A percentile compares a stretch with the other conserved stretches of the same genome.
Evolutionary conservation across 2,329 filamentous ascomycete genomes (phyloP).

Genomic region (Aspergillus clavatus): DNA sequence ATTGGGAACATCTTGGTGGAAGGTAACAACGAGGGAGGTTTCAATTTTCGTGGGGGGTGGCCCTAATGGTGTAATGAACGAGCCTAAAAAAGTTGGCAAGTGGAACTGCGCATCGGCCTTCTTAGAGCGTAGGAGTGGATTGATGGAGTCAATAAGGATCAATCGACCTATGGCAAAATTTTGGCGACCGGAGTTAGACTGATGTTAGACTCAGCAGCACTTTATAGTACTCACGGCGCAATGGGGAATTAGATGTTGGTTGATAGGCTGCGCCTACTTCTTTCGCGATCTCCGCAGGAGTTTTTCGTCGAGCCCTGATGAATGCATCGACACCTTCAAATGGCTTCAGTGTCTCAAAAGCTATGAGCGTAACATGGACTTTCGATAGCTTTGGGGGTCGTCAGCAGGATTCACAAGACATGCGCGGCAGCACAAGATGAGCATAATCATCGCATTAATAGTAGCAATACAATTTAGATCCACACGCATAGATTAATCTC

Average conservation of each 20-base stretch:
- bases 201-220: background rate
- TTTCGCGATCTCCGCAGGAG: constrained; percentile 51
- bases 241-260: constrained; percentile 12
- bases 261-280: constrained; percentile 51
- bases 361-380: constrained; percentile 68
- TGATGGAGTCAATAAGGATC: constrained; percentile 74
- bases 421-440: background rate
- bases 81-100: constrained; percentile 65
- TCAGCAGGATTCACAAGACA: constrained; percentile 7
- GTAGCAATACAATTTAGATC: no score
- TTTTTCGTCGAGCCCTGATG: constrained; percentile 59
- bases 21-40: constrained; percentile 70
- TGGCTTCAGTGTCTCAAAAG: constrained; percentile 67
- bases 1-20: constrained; percentile 74
- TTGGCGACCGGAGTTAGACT: background rate
- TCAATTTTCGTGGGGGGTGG: constrained; percentile 28
- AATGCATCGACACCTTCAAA: constrained; percentile 63
- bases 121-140: constrained; percentile 51
- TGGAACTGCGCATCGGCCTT: constrained; percentile 48
- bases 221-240: constrained; percentile 26
- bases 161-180: constrained; percentile 55
- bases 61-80: constrained; percentile 55
- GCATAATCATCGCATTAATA: background rate
- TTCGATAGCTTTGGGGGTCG: constrained; percentile 45
- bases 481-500: no score